These are phyloP conservation scores for Mucor mucedo DNA, from an alignment of 371 early-diverging fungal genomes.

Conservation along the genomic window DNA sequence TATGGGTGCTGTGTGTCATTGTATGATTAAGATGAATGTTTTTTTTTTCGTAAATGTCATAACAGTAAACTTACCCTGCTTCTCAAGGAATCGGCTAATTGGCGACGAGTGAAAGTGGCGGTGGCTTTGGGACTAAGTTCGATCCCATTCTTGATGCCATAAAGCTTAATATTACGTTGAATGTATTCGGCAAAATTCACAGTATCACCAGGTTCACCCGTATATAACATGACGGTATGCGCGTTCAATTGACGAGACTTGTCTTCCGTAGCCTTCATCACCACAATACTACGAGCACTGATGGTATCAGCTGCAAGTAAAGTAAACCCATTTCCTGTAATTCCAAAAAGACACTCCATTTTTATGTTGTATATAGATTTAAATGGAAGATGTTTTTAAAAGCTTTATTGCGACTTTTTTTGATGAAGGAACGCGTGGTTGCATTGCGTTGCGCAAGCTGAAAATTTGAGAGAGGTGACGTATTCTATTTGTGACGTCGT, in stretches of 20 bases:
- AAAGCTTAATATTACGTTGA: conserved; percentile 90
- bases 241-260: conserved; percentile 85
- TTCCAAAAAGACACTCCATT: conserved; percentile 93
- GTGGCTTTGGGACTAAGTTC: conserved; percentile 81
- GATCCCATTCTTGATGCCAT: conserved; percentile 85
- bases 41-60: not conserved
- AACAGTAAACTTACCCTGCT: conserved; percentile 68
- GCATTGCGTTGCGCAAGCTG: not conserved
- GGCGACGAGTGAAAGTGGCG: conserved; percentile 86
- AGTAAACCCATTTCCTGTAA: conserved; percentile 94
- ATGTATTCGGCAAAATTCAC: conserved; percentile 96
- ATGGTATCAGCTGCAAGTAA: conserved; percentile 86
- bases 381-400: conserved; percentile 7
- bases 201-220: conserved; percentile 95
- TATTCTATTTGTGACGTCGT: not conserved
- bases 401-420: not conserved
- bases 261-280: conserved; percentile 91
- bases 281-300: conserved; percentile 86
- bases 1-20: conserved; percentile 73
- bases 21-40: conserved; percentile 4
- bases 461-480: no score
- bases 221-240: conserved; percentile 82
- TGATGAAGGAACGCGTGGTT: conserved; percentile 1
- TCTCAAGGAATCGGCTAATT: conserved; percentile 87
- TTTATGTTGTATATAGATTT: conserved; percentile 9